These are phyloP conservation scores for Alternaria sp. DNA, from an alignment of 2,329 filamentous ascomycete genomes.

Conservation along the genomic window DNA sequence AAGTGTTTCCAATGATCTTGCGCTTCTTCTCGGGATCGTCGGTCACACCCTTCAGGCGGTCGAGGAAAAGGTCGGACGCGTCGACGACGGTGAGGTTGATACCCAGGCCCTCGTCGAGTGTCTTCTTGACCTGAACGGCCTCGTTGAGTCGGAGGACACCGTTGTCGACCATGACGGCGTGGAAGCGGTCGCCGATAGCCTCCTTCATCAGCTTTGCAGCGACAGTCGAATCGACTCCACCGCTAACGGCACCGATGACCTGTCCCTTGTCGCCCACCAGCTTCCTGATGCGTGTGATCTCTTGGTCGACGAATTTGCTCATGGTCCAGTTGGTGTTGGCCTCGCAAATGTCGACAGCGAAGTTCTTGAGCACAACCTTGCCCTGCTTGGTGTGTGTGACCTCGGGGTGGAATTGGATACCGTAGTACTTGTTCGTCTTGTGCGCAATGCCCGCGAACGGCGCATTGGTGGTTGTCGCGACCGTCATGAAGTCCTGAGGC, in stretches of 20 bases:
- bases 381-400: slow-evolving; percentile 76
- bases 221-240: slow-evolving; percentile 90
- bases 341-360: slow-evolving; percentile 80
- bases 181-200: slow-evolving; percentile 84
- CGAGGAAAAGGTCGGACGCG: slow-evolving; percentile 77
- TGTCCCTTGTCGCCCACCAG: slow-evolving; percentile 83
- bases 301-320: slow-evolving; percentile 79
- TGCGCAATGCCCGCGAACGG: slow-evolving; percentile 82
- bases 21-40: slow-evolving; percentile 84
- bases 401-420: slow-evolving; percentile 91
- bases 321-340: slow-evolving; percentile 83
- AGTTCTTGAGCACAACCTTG: slow-evolving; percentile 77
- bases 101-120: slow-evolving; percentile 76
- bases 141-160: slow-evolving; percentile 87
- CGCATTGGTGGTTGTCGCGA: slow-evolving; percentile 78
- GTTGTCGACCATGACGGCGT: slow-evolving; percentile 85
- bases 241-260: slow-evolving; percentile 79
- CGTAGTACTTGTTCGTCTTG: slow-evolving; percentile 72
- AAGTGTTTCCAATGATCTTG: slow-evolving; percentile 85
- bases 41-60: slow-evolving; percentile 73
- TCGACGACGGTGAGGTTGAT: slow-evolving; percentile 92
- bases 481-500: slow-evolving; percentile 73
- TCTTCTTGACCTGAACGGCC: slow-evolving; percentile 80
- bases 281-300: slow-evolving; percentile 79
- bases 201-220: slow-evolving; percentile 84